Base-by-base conservation (phyloP, 129 eudicot genomes). In the Tanacetum coccineum region DNA sequence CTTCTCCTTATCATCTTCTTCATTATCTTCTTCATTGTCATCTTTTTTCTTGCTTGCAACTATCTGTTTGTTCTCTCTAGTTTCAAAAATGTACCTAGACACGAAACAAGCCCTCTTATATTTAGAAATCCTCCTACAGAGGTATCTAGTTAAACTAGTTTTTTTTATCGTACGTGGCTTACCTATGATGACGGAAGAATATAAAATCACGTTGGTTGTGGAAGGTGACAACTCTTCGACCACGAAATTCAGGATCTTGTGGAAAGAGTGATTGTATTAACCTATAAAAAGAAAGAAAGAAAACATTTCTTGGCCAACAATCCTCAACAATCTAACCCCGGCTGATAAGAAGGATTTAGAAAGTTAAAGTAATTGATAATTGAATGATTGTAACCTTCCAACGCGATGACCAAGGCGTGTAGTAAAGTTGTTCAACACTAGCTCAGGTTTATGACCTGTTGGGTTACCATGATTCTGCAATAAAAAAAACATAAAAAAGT, bases 111-210 rank as follows among this genome's bases (percentile, higher is more conserved):
- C 15, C 47, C 3, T 49, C 50, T 36, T 52, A 25, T 13, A 11
- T 65, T 72, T 21, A 75, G 47, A 32, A 71, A 10, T 57, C 52
- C 6, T 20, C 19, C 1, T 22, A 26, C 52, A 12, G 26, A 44
- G 46, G 36, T 22, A 13, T 22, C 8, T 13, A 12, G 6, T 60
- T 17, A 9, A 45, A 52, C 4, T 46, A 18, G 2, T 2, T 28
- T 3, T 46, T 18, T 46, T 10, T n/a, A n/a, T n/a, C n/a, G n/a
- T n/a, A 21, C 67, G 70, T 13, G 1, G 17, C 47, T 20, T 32
- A 92, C 98, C 98, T 80, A 75, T 92, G 98, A 84, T 92, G 98
- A 46, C 98, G 95, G 79, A 92, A 88, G 82, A 92, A 92, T 57
- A 92, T 86, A 64, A 85, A 92, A 71, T 92, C 98, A 71, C 98